Evolutionary conservation across 805 yeast genomes (phyloP), one percentile per base, ranked within the genome.

Genomic region (Pichia deserticola): DNA sequence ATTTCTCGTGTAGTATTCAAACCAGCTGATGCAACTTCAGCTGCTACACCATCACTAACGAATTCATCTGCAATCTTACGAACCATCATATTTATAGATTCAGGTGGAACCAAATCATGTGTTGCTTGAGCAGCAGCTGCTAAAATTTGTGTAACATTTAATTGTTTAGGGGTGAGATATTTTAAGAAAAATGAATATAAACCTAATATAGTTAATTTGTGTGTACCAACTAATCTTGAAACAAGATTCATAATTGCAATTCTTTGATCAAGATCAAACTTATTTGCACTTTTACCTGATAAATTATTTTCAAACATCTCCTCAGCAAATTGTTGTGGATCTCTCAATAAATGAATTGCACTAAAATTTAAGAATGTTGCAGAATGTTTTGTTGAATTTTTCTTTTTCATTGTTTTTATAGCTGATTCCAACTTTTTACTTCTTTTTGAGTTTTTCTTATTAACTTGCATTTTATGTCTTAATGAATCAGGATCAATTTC

Each of bases 1-100:
- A 93, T 89, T 68, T 93, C 99, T 59, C 98, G 77, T 52, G 92
- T 92, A 4, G 98, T 87, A 67, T 93, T 93, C 57, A 93, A 76
- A 61, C 99, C 99, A 5, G 98, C 98, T 47, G 97, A 89, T 5
- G 97, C 97, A 48, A 90, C 99, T 69, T 93, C 97, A 35, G 96
- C 82, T 13, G 97, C 89, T 38, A 93, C 99, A 75, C 99, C 99
- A 63, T 93, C 98, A 57, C 96, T 86, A 29, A 93, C 97, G 61
- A 93, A 93, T 69, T 93, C 99, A 68, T 93, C 95, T 1, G 99
- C 98, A 56, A 93, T 82, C 63, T 92, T 93, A 51, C 96, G 79
- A 9, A 93, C 83, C 57, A 93, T 81, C 45, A 84, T 83, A 42
- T 77, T 72, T 52, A 93, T 78, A 13, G 82, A 80, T 65, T 93